These are phyloP conservation scores for Boletus reticuloceps DNA, from an alignment of 768 basidiomycete genomes.

Conservation along the genomic window DNA sequence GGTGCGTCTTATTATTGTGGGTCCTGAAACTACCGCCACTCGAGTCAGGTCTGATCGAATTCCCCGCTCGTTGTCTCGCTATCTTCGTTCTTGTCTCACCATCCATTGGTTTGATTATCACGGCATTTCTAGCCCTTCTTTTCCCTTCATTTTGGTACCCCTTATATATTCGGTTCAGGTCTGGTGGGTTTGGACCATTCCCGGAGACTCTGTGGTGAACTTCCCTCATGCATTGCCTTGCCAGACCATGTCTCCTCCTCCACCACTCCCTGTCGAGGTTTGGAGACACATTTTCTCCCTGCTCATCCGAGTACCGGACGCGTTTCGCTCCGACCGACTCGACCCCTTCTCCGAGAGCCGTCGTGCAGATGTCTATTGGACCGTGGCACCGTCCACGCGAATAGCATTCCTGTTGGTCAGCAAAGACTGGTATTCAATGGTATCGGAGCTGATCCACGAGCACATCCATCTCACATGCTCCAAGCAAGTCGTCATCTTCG, in stretches of 20 bases:
- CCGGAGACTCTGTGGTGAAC: not conserved
- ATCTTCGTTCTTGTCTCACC: not conserved
- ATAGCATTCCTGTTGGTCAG: conserved; percentile 35
- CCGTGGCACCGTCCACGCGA: conserved; percentile 28
- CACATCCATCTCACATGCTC: conserved; percentile 39
- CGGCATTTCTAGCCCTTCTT: not conserved
- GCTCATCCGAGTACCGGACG: conserved; percentile 34
- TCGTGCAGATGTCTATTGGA: conserved; percentile 31
- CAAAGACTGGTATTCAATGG: conserved; percentile 36
- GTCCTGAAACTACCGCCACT: not conserved
- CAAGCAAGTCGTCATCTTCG: conserved; percentile 33
- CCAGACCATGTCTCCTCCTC: conserved; percentile 17
- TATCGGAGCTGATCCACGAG: conserved; percentile 39
- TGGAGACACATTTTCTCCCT: conserved; percentile 40
- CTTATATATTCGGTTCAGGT: not conserved
- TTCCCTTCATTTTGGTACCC: not conserved
- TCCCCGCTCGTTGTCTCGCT: not conserved
- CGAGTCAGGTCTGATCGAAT: not conserved
- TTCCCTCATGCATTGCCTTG: conserved; percentile 1
- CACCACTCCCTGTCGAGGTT: conserved; percentile 35
- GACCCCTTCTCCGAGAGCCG: conserved; percentile 39
- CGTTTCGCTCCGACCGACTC: conserved; percentile 32
- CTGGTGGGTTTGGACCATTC: not conserved
- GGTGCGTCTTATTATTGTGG: conserved; percentile 16
- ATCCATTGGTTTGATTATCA: not conserved